phyloP scores from a whole-genome alignment of 1,284 basidiomycete species.

The Pseudozyma sp. region DNA sequence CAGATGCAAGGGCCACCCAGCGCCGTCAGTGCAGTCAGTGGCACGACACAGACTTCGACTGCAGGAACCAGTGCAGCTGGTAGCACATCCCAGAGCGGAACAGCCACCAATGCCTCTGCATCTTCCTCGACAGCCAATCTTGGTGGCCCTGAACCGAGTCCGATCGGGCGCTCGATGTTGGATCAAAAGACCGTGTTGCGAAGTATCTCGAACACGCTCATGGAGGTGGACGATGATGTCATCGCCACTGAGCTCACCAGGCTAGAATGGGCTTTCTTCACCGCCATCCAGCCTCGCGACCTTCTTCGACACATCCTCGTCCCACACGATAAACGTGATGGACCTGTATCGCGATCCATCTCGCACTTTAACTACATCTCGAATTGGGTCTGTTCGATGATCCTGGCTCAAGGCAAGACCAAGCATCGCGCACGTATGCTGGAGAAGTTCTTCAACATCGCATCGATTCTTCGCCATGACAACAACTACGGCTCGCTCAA shows the following conservation, averaged over 20 bases:
- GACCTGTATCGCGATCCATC: slow-evolving; percentile 57
- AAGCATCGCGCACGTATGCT: slow-evolving; percentile 61
- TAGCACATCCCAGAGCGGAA: not conserved
- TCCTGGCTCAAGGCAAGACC: slow-evolving; percentile 58
- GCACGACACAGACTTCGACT: slow-evolving; percentile 18
- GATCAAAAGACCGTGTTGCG: slow-evolving; percentile 54
- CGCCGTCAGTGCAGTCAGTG: slow-evolving; percentile 1
- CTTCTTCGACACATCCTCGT: slow-evolving; percentile 62
- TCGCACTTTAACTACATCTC: slow-evolving; percentile 66
- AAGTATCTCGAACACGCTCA: slow-evolving; percentile 54
- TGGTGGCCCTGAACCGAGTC: slow-evolving; percentile 7
- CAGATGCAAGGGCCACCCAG: too few species aligned
- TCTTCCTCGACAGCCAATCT: slow-evolving; percentile 18
- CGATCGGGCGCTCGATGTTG: slow-evolving; percentile 5
- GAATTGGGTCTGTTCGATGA: slow-evolving; percentile 63
- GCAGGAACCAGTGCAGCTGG: not conserved
- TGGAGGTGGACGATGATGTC: slow-evolving; percentile 52
- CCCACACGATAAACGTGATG: slow-evolving; percentile 48
- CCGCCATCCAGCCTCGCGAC: slow-evolving; percentile 59
- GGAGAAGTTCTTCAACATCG: slow-evolving; percentile 64
- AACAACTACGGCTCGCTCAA: slow-evolving; percentile 66
- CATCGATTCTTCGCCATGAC: slow-evolving; percentile 52
- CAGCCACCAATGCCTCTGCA: slow-evolving; percentile 9
- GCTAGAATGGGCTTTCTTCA: slow-evolving; percentile 60
- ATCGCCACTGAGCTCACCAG: slow-evolving; percentile 61